Percentiles rank a stretch among this genome's conserved stretches.
Conservation (phyloP, 176 grass and related monocot genomes). For the Carex parvula region DNA sequence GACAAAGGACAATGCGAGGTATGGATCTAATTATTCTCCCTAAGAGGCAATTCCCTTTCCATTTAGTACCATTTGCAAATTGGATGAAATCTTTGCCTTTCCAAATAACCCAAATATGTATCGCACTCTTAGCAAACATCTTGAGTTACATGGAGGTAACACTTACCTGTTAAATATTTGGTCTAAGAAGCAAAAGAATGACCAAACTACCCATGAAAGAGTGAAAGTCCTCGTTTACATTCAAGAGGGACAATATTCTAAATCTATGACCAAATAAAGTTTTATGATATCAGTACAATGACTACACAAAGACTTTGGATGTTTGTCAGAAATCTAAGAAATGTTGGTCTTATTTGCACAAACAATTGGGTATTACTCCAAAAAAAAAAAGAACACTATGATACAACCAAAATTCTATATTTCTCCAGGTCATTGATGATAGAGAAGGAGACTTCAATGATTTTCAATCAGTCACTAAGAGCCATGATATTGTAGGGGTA, state of each 20-base stretch:
- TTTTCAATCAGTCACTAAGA: background rate
- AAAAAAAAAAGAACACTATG: background rate
- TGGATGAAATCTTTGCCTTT: background rate
- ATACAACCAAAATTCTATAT: background rate
- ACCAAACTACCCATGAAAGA: background rate
- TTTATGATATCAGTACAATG: background rate
- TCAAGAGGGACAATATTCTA: background rate
- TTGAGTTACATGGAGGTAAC: background rate
- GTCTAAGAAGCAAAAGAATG: background rate
- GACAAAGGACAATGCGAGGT: conserved; percentile 5
- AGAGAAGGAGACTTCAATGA: background rate
- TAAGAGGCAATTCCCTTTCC: background rate
- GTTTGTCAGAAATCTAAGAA: background rate
- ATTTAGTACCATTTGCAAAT: background rate
- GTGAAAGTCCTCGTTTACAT: background rate
- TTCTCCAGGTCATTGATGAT: conserved; percentile 10
- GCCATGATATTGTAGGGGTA: background rate
- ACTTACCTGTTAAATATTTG: background rate
- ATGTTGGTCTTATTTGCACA: background rate
- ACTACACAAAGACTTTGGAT: background rate
- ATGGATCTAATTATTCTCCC: background rate
- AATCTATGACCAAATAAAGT: background rate
- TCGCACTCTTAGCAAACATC: background rate
- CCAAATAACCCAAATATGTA: background rate
- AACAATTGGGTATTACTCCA: background rate